Evolutionary conservation across 805 yeast genomes (phyloP).

Genomic region (Zygotorulaspora florentina): DNA sequence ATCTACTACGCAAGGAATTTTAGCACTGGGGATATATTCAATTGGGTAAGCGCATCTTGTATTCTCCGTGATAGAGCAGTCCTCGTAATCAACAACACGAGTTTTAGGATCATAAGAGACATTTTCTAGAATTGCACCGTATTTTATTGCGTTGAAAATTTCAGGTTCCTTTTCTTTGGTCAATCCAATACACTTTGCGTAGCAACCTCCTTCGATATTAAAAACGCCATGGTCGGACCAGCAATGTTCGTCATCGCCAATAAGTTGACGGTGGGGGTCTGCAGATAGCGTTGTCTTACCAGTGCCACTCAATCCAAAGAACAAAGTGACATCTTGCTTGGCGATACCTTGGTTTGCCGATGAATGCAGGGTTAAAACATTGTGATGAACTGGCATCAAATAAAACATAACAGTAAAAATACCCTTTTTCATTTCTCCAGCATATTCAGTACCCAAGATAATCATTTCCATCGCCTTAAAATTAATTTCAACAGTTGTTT

Average conservation of each 20-base stretch:
- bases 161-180: conserved; percentile 94
- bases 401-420: conserved; percentile 98
- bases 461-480: conserved; percentile 98
- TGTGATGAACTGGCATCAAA: conserved; percentile 91
- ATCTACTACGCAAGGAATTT: conserved; percentile 89
- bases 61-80: conserved; percentile 85
- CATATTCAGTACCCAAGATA: conserved; percentile 96
- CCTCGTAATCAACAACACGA: conserved; percentile 81
- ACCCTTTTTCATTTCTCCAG: conserved; percentile 99
- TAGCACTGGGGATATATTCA: conserved; percentile 92
- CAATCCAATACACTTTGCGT: conserved; percentile 92
- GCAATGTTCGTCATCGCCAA: conserved; percentile 99
- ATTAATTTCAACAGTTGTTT: conserved; percentile 93
- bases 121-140: conserved; percentile 92
- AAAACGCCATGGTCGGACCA: conserved; percentile 98
- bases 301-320: conserved; percentile 96
- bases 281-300: conserved; percentile 98
- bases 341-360: conserved; percentile 86
- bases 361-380: conserved; percentile 90
- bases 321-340: conserved; percentile 83
- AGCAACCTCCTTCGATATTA: conserved; percentile 99
- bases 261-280: conserved; percentile 86
- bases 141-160: conserved; percentile 89
- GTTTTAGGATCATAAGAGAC: conserved; percentile 76
- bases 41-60: conserved; percentile 99